phyloP scores from a whole-genome alignment of 2,329 filamentous ascomycete species.

The Fusarium sacchari region DNA sequence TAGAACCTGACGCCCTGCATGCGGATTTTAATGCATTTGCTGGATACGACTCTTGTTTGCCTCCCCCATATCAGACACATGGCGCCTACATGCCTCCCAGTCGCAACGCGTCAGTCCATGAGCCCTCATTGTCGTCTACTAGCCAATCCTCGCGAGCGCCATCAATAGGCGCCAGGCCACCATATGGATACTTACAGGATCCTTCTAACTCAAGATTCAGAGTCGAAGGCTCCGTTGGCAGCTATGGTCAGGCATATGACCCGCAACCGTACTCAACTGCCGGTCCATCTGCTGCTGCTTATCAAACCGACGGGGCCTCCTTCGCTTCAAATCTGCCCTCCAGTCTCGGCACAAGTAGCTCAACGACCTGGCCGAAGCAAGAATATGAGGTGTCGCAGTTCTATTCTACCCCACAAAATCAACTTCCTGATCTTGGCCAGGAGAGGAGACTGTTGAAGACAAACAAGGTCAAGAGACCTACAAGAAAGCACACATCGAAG shows the following conservation, averaged over 20 bases:
- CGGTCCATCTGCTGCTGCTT: slow-evolving; percentile 25
- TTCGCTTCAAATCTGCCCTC: slow-evolving; percentile 34
- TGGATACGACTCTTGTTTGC: slow-evolving; percentile 56
- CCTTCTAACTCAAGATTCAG: slow-evolving; percentile 28
- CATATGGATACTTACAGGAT: slow-evolving; percentile 43
- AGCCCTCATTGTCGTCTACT: slow-evolving; percentile 29
- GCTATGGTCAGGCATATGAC: slow-evolving; percentile 37
- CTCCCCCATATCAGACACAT: slow-evolving; percentile 54
- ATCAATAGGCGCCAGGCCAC: slow-evolving; percentile 23
- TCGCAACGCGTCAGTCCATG: slow-evolving; percentile 39
- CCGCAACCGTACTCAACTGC: slow-evolving; percentile 35
- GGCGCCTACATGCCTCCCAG: slow-evolving; percentile 57
- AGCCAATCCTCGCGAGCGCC: slow-evolving; percentile 30
- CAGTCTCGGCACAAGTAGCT: slow-evolving; percentile 20
- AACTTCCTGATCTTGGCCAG: slow-evolving; percentile 33
- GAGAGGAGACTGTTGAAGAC: slow-evolving; percentile 38
- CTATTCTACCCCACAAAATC: slow-evolving; percentile 33
- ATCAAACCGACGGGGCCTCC: slow-evolving; percentile 35
- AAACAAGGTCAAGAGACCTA: slow-evolving; percentile 48
- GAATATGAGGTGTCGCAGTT: slow-evolving; percentile 41
- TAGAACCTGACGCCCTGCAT: slow-evolving; percentile 58
- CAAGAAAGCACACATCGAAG: slow-evolving; percentile 68
- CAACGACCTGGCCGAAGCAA: slow-evolving; percentile 38
- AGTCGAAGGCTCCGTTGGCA: slow-evolving; percentile 30
- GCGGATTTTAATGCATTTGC: slow-evolving; percentile 63